phyloP scores from a whole-genome alignment of 345 rosid species.

The Boechera divaricarpa region DNA sequence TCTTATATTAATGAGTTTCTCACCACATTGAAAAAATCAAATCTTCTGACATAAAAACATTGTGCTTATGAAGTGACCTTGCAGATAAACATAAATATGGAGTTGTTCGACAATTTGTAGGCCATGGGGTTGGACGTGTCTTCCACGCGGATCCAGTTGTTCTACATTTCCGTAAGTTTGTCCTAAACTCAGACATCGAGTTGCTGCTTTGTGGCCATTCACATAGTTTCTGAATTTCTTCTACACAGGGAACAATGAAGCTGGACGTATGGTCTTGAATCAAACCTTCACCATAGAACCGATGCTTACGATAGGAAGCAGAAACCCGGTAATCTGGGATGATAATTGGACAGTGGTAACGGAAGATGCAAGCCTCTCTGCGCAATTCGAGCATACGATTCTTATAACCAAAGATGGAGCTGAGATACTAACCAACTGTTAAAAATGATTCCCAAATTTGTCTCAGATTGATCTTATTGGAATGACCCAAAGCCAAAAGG shows the following conservation, averaged over 20 bases:
- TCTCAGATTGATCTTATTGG: slow-evolving; percentile 23
- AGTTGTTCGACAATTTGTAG: slow-evolving; percentile 82
- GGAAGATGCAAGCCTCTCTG: slow-evolving; percentile 86
- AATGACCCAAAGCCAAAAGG: slow-evolving; percentile 17
- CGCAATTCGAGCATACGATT: slow-evolving; percentile 94
- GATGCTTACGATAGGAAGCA: slow-evolving; percentile 89
- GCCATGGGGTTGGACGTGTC: slow-evolving; percentile 92
- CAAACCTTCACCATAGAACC: slow-evolving; percentile 98
- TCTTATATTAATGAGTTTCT: background rate
- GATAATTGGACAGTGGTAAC: slow-evolving; percentile 95
- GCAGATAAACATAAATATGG: slow-evolving; percentile 89
- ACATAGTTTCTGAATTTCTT: background rate
- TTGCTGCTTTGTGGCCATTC: slow-evolving; percentile 4
- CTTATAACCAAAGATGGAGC: slow-evolving; percentile 84
- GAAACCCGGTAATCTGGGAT: slow-evolving; percentile 77
- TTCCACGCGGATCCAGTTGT: slow-evolving; percentile 91
- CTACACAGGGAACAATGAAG: slow-evolving; percentile 71
- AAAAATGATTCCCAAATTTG: slow-evolving; percentile 19
- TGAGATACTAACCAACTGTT: slow-evolving; percentile 77
- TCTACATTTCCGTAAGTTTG: slow-evolving; percentile 68
- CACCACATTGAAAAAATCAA: background rate
- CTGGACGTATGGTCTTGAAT: slow-evolving; percentile 78
- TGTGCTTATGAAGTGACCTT: slow-evolving; percentile 57
- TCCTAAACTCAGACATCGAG: slow-evolving; percentile 1
- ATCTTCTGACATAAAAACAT: background rate